These are phyloP conservation scores for Nepenthes alata DNA, from an alignment of 179 eudicot genomes.

Conservation along the genomic window DNA sequence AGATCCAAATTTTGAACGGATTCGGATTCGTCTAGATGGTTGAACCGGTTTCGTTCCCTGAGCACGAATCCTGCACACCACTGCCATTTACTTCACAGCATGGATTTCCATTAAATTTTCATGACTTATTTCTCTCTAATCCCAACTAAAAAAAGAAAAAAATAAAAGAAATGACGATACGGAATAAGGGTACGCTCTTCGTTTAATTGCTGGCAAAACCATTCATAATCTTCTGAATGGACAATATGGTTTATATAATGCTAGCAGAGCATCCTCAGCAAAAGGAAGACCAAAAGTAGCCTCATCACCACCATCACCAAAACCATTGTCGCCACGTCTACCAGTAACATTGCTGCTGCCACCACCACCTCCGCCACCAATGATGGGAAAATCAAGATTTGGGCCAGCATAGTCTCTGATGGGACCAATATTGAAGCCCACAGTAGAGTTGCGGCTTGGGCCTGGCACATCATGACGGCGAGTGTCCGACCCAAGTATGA, in stretches of 20 bases:
- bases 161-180: too few species aligned
- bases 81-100: too few species aligned
- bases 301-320: not conserved
- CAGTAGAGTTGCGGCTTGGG: slow-evolving; percentile 1
- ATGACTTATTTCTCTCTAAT: not conserved
- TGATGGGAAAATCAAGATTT: slow-evolving; percentile 5
- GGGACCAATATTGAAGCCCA: not conserved
- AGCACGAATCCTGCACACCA: too few species aligned
- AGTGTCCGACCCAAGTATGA: slow-evolving; percentile 1
- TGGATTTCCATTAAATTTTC: not conserved
- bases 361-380: slow-evolving; percentile 2
- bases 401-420: not conserved
- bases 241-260: slow-evolving; percentile 4
- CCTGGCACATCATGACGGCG: slow-evolving; percentile 4
- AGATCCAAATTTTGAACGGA: too few species aligned
- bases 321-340: slow-evolving; percentile 5
- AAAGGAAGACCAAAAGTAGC: not conserved
- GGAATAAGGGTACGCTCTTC: too few species aligned
- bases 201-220: too few species aligned
- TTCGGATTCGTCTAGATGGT: too few species aligned
- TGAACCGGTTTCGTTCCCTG: too few species aligned
- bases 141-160: not conserved
- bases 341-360: slow-evolving; percentile 5
- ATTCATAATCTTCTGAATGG: not conserved
- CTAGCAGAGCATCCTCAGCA: not conserved